phyloP scores from a whole-genome alignment of 2,329 filamentous ascomycete genomes.

The Alternaria sp. region DNA sequence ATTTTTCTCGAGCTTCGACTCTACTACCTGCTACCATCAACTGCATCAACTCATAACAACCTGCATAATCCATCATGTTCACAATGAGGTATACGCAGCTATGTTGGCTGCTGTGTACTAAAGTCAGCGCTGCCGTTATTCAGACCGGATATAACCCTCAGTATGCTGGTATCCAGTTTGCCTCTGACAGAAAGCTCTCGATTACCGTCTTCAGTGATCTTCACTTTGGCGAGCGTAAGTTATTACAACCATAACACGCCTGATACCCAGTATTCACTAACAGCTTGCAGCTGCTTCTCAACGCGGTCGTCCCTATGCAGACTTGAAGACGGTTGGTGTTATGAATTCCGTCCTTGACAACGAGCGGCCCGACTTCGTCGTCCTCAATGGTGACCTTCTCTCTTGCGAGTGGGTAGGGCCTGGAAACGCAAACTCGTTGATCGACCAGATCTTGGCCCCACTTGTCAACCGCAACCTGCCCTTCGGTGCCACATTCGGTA shows the following conservation, averaged over 20 bases:
- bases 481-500: slow-evolving; percentile 76
- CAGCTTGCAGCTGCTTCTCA: slow-evolving; percentile 18
- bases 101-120: slow-evolving; percentile 22
- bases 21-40: not conserved
- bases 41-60: not conserved
- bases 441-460: slow-evolving; percentile 40
- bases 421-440: slow-evolving; percentile 26
- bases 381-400: slow-evolving; percentile 76
- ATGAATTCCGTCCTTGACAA: slow-evolving; percentile 66
- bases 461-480: slow-evolving; percentile 65
- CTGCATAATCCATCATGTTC: not conserved
- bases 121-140: slow-evolving; percentile 14
- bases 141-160: slow-evolving; percentile 17
- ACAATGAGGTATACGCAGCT: slow-evolving; percentile 32
- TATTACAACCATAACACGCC: slow-evolving; percentile 35
- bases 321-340: slow-evolving; percentile 65
- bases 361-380: slow-evolving; percentile 67
- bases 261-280: slow-evolving; percentile 9
- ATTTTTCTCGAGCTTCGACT: not conserved
- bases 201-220: slow-evolving; percentile 72
- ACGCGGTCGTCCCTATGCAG: slow-evolving; percentile 54
- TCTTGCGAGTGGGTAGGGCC: slow-evolving; percentile 64
- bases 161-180: slow-evolving; percentile 39
- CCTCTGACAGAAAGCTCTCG: slow-evolving; percentile 54
- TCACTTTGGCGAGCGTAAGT: slow-evolving; percentile 73